phyloP scores from a whole-genome alignment of 1,139 yeast genomes.

The Wickerhamomyces sp. region DNA sequence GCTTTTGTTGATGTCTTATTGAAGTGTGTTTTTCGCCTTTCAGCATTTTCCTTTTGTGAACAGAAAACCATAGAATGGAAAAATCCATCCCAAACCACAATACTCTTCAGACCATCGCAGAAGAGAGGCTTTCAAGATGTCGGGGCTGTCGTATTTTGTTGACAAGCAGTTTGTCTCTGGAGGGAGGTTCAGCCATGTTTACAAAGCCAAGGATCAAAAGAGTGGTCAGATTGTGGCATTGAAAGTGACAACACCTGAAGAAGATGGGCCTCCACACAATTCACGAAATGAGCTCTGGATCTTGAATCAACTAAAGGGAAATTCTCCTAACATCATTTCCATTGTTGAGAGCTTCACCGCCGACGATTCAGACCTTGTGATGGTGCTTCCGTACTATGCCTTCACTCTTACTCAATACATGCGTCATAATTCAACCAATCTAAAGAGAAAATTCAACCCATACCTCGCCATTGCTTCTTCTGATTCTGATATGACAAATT shows the following conservation, averaged over 20 bases:
- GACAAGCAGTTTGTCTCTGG: conserved; percentile 22
- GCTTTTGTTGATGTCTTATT: neutral
- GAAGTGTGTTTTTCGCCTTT: neutral
- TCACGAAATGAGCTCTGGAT: conserved; percentile 37
- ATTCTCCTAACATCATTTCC: conserved; percentile 21
- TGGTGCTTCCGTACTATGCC: conserved; percentile 38
- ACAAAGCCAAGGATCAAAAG: conserved; percentile 17
- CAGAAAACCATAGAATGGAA: too few relatives aligned
- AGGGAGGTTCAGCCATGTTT: conserved; percentile 34
- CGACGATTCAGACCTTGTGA: conserved; percentile 32
- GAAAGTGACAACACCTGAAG: conserved; percentile 42
- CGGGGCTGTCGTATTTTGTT: conserved; percentile 3
- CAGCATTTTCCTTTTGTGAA: neutral
- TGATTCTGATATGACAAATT: neutral
- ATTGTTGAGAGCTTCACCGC: conserved; percentile 28
- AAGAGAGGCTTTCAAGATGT: neutral
- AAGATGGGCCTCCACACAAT: conserved; percentile 46
- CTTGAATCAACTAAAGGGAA: conserved; percentile 23
- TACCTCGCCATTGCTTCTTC: conserved; percentile 15
- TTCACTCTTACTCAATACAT: conserved; percentile 32
- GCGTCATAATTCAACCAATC: conserved; percentile 18
- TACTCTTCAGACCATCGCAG: neutral
- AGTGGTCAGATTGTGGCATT: conserved; percentile 31
- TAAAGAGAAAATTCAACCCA: conserved; percentile 28
- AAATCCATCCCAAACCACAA: too few relatives aligned